Base-by-base conservation (phyloP, 345 rosid species). In the Corymbia maculata region DNA sequence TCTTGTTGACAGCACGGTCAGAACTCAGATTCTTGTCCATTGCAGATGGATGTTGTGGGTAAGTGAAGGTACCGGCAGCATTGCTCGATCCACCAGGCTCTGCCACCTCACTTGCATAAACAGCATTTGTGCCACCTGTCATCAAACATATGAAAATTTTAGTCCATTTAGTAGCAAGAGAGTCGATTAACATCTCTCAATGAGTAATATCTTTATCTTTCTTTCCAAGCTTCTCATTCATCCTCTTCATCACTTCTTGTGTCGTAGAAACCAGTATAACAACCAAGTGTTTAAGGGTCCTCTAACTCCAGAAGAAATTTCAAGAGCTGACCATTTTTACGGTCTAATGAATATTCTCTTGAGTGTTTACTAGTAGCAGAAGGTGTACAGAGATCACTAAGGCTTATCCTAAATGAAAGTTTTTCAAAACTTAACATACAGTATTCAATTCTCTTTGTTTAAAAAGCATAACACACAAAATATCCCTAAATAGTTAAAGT, bases 51-150 rank as follows among this genome's bases (percentile, higher is more conserved):
- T 91, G 91, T 88, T 92, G 95, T 94, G 93, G 90, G 85, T 89
- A 94, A 45, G 89, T 89, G 86, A 92, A 92, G 86, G 94, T 91
- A 90, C 91, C 94, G 19, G 92, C 80, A 88, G 92, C 90, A 87
- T 92, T 91, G 90, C 85, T 88, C 28, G 93, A 86, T 93, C 94
- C 90, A 68, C 91, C 85, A 16, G 90, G 94, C 86, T 93, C 96
- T 86, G 94, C 89, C 88, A 88, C 80, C 21, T 94, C 96, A 80
- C 95, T 87, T 11, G 94, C 87, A 89, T 92, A 85, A 55, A 95
- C 90, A 89, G 89, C 91, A 93, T 92, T 84, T 70, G 88, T 84
- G 75, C 91, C 94, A 89, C 93, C 98, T 96, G 95, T 91, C 85
- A 93, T 51, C 90, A 22, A 75, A 87, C 82, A 91, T 45, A 51